Base-by-base conservation (phyloP, 192 early-diverging fungal species). In the Podila epicladia region DNA sequence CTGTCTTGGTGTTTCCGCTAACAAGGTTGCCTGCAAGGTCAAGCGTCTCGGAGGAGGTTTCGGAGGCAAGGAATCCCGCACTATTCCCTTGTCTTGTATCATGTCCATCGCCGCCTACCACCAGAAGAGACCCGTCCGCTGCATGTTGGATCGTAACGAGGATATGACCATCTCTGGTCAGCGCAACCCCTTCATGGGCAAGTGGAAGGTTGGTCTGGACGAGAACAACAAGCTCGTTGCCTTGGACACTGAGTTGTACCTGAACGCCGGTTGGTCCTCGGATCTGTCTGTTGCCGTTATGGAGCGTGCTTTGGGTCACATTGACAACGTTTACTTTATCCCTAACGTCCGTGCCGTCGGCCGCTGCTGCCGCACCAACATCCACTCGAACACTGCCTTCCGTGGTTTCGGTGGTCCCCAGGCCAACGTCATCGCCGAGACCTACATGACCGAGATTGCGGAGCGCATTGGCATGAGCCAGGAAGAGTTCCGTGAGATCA, bases 21-120 rank as follows among this genome's bases (percentile, higher is more conserved):
- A 91, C 78, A 91, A 90, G 67, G 69, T 97, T 59, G 85, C 90
- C 51, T 90, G 89, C 75, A 90, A 90, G 41, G 93, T 95, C 58
- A 95, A 95, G 86, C 91, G 95, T 57, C 70, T 97, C 55, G 95
- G 95, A 64, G 95, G 95, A 53, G 95, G 94, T 17, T 97, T 97
- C 75, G 95, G 95, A 62, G 95, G 93, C 62, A 93, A 93, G 64
- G 88, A 92, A 67, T 86, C 88, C 50, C 87, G 94, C n/a, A 87
- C 92, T 4, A 85, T 88, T 26, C 86, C 89, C 51, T 72, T 97
- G 20, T 65, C 90, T 29, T 86, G 89, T 11, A 90, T 88, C 33
- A 76, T 93, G 33, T 86, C 93, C 3, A 86, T 96, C 58, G 94
- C 90, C 9, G 88, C 94, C 2, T 83, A 91, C 65, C 92, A 95